Evolutionary conservation across 768 basidiomycete genomes (phyloP), one percentile per base, ranked within the genome.

Genomic region (Hortiboletus campestris): DNA sequence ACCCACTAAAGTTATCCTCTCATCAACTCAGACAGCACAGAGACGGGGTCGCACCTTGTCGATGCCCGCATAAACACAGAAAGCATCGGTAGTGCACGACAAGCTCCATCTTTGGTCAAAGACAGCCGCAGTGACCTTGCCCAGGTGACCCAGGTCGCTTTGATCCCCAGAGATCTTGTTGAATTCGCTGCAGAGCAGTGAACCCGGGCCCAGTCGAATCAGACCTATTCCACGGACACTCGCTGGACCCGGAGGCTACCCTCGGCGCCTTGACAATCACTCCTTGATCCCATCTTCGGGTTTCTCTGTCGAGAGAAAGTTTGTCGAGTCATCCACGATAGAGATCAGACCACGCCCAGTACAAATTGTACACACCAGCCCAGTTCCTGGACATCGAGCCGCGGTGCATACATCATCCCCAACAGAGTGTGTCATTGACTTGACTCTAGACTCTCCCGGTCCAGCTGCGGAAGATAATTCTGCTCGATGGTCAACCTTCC

Each of bases 401-500:
- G 25, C 53, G 32, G 14, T 29, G 13, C 43, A 25, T 43, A 22
- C 41, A 39, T 11, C 51, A 7, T 16, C 43, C 22, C 14, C 44
- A 12, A 14, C 42, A 14, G 55, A 49, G 36, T 46, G 35, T 2
- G 43, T 57, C 42, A 51, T 61, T 19, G 63, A 60, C 32, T 46
- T 56, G 43, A 55, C 58, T 9, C 13, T 51, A 22, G 53, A 49
- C 19, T 19, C 36, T 8, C 47, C 51, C 28, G 28, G 41, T 49
- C 43, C 51, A 10, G 25, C 17, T 6, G 32, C 12, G 5, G 41
- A 49, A 47, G 35, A n/a, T 12, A n/a, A n/a, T 34, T 22, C 45
- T 40, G n/a, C 25, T 55, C 58, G 65, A 32, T 63, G 63, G 67
- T 56, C 36, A 32, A 28, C 59, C 20, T 72, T 72, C 53, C 67